Base-by-base conservation (phyloP, 768 basidiomycete genomes). In the Mycena rosella region DNA sequence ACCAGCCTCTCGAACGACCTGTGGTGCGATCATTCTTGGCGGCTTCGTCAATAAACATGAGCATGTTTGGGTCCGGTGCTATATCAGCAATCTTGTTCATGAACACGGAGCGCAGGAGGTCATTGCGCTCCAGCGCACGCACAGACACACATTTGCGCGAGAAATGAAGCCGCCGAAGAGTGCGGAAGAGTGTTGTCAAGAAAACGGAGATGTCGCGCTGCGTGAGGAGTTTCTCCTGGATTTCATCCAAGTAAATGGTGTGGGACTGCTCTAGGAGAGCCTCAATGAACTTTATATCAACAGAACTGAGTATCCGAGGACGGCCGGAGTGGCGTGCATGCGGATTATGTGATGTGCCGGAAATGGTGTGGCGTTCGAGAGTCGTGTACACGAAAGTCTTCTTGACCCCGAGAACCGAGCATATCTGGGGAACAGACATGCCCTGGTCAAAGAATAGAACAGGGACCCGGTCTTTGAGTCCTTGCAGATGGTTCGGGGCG, bases 101-200 rank as follows among this genome's bases (percentile, higher is more conserved):
- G 75, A 60, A 78, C 3, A 66, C 70, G 5, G 74, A 65, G 3
- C 75, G 60, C 0, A 72, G 52, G 2, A 77, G 27, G 51, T 79
- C 76, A 47, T 80, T 76, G 10, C 74, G 56, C 57, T 80, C 78
- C 3, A 71, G 5, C 6, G 79, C 75, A 4, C 32, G 30, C 2
- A 52, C 67, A 49, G 74, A 56, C 8, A 79, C 68, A 8, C 67
- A 45, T 51, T 80, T 80, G 22, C 70, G 69, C 1, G 73, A 67
- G 17, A 78, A 57, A 0, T 60, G 59, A 18, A 76, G 13, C 32
- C 32, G 32, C 7, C 32, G 32, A 18, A 79, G 53, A 0, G 79
- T 59, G 14, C 64, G 57, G 32, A 62, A 72, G 38, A 74, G 51
- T 0, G 73, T 75, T 3, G 73, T 40, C 51, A 74, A 40, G 15